phyloP scores from a whole-genome alignment of 148 eudicot genomes.

The Vaccinium darrowii region DNA sequence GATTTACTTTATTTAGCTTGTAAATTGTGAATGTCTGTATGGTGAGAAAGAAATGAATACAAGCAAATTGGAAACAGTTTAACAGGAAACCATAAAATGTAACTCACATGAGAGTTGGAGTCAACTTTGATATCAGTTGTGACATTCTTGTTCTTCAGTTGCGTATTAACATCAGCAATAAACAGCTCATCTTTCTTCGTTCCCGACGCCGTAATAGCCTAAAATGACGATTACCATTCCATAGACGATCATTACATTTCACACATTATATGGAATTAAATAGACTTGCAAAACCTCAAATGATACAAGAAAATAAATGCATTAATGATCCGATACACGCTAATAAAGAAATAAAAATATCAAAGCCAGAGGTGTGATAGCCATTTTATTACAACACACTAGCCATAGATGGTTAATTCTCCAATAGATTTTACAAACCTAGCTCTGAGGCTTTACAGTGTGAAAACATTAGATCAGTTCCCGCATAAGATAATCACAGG shows the following conservation, averaged over 20 bases:
- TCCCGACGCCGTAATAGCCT: conserved; percentile 71
- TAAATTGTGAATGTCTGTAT: not conserved
- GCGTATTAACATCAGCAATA: conserved; percentile 68
- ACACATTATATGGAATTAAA: not conserved
- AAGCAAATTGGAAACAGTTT: not conserved
- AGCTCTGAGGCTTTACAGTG: not conserved
- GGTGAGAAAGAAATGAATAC: not conserved
- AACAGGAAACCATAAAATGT: not conserved
- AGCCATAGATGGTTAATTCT: not conserved
- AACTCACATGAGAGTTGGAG: conserved; percentile 67
- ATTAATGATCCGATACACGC: not conserved
- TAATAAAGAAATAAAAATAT: not conserved
- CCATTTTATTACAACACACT: not conserved
- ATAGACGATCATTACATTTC: not conserved
- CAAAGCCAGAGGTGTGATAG: not conserved
- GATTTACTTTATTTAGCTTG: not conserved
- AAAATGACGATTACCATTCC: not conserved
- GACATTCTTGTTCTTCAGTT: conserved; percentile 63
- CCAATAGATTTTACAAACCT: not conserved
- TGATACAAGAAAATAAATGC: not conserved
- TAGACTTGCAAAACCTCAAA: not conserved
- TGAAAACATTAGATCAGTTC: not conserved
- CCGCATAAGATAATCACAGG: not conserved
- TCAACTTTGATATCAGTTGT: conserved; percentile 84
- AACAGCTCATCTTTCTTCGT: conserved; percentile 67